Evolutionary conservation across 2,329 filamentous ascomycete species (phyloP), one percentile per base, ranked within the genome.

Genomic region (Cladosporium sp.): DNA sequence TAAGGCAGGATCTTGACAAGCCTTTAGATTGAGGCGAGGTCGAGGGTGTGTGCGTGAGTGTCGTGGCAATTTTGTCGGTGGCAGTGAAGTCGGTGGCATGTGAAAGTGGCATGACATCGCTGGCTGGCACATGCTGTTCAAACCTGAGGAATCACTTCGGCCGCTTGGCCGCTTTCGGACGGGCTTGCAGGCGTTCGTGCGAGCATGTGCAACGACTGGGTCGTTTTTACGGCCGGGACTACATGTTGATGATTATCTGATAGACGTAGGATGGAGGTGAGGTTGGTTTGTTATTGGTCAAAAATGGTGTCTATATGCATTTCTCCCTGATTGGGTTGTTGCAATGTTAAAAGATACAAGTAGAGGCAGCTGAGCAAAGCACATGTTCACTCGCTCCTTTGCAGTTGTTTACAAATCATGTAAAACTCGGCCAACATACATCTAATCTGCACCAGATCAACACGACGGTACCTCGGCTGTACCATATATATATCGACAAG

Each of bases 71-170:
- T 57, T 58, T 34, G 46, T 48, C 26, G 36, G 28, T 32, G n/a
- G 39, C 39, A 36, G 26, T 57, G 54, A 21, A 36, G 54, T 57
- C 57, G 36, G 57, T 23, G 57, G 57, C 59, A 62, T 62, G 59
- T 62, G 59, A 62, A 36, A 54, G 48, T 62, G 59, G 59, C 43
- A 62, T 54, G 59, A 62, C 59, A 48, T 54, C 21, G 21, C 58
- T 46, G 59, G 59, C 46, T 36, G 54, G 32, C 51, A 54, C 51
- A 54, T 54, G 51, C 51, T 32, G 25, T 28, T 54, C 51, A 32
- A 54, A 32, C 51, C 51, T 54, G 51, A 54, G 51, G 51, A 54
- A n/a, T 21, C 8, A 6, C 51, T 30, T 30, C 51, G 51, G 51
- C 18, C 51, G 18, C 51, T 23, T 18, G 2, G 7, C 54, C 54